phyloP scores from a whole-genome alignment of 75 land plant genomes.

The Pinus albicaulis region DNA sequence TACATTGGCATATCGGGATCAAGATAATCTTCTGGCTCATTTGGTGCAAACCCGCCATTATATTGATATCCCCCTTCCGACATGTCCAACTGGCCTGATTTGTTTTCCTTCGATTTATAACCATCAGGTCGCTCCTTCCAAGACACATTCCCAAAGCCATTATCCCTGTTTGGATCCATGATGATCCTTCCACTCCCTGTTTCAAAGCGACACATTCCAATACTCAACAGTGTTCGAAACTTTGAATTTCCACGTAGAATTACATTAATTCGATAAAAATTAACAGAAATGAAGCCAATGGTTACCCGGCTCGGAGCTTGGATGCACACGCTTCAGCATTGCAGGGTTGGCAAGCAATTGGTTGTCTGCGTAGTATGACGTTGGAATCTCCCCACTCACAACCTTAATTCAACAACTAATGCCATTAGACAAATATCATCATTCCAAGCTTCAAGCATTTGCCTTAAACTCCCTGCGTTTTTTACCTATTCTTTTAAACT shows the following conservation, averaged over 20 bases:
- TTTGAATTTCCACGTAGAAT: neutral
- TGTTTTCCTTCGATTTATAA: conserved; percentile 65
- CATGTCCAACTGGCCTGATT: conserved; percentile 15
- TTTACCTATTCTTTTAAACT: too few species aligned
- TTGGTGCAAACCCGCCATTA: conserved; percentile 34
- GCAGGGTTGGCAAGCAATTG: conserved; percentile 30
- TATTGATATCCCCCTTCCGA: conserved; percentile 8
- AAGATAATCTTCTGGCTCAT: conserved; percentile 35
- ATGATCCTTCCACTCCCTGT: conserved; percentile 56
- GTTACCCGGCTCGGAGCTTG: conserved; percentile 62
- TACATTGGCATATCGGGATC: conserved; percentile 58
- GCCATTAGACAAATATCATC: too few species aligned
- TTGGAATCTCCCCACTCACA: conserved; percentile 69
- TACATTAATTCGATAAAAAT: neutral
- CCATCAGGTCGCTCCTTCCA: conserved; percentile 82
- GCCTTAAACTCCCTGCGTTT: too few species aligned
- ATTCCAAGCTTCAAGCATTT: too few species aligned
- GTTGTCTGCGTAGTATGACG: conserved; percentile 21
- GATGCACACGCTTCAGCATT: conserved; percentile 71
- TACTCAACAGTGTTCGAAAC: neutral
- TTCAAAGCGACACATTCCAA: neutral
- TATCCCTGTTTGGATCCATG: conserved; percentile 63
- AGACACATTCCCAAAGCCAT: conserved; percentile 32
- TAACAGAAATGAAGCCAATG: neutral
- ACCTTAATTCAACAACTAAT: conserved; percentile 12